Base-by-base conservation (phyloP, 2,329 filamentous ascomycete species). In the Ambrosiella beaveri region DNA sequence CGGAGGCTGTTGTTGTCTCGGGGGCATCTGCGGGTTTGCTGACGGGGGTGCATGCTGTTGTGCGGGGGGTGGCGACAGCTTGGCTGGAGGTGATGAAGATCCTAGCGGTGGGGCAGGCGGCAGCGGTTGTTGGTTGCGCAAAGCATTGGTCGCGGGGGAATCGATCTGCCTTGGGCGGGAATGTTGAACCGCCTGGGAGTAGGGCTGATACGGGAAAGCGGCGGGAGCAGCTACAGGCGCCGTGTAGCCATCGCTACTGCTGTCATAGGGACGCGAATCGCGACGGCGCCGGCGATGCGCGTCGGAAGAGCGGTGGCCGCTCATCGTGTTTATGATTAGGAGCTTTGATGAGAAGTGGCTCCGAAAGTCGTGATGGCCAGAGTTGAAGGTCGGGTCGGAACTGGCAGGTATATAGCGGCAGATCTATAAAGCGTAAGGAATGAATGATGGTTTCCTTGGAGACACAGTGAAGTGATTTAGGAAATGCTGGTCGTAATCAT, bases 71-170 rank as follows among this genome's bases (percentile, higher is more conserved):
- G 52, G 38, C 2, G 52, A 27, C 36, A 47, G 54, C 50, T 49
- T 58, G 45, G 52, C 49, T 36, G 52, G 37, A 6, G 60, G 58
- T 17, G 59, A 53, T 13, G 59, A 61, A 38, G 59, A 61, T 15
- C 59, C 59, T n/a, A 52, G 47, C 50, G 55, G 51, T 56, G 53
- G 52, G 27, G 57, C 61, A 36, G 60, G 47, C 9, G 57, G 60
- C 5, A 59, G 36, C 44, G 57, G 60, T 35, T 61, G 59, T 50
- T 61, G 60, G 13, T 57, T 55, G n/a, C 56, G 57, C 8, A 59
- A 35, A 35, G 49, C 50, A 38, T 15, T 54, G 19, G 57, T 49
- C 13, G 19, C 39, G 12, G 36, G 55, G 3, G 59, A 49, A 13
- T 54, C 44, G 38, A 27, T 52, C 35, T 54, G 51, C 49, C 27